Conservation (phyloP, 1,284 basidiomycete genomes). For the Rhodofomes roseus region DNA sequence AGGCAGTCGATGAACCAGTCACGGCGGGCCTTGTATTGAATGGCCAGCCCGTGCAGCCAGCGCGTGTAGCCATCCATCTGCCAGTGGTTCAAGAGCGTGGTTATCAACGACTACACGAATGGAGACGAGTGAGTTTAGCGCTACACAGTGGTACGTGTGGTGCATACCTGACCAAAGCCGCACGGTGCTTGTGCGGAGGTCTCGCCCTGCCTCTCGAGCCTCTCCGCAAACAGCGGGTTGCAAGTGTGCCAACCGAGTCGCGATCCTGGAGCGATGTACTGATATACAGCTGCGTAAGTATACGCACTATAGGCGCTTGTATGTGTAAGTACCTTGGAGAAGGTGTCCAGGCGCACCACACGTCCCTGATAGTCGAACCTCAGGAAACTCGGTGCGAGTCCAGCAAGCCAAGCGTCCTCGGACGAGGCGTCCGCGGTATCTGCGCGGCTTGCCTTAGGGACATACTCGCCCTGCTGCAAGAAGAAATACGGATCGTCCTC, state of each 20-base stretch:
- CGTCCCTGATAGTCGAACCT: slow-evolving; percentile 74
- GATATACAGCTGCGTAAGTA: neutral
- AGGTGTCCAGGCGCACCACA: slow-evolving; percentile 76
- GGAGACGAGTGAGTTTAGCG: no score
- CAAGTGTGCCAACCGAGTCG: slow-evolving; percentile 81
- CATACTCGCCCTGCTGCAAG: slow-evolving; percentile 58
- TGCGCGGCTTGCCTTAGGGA: slow-evolving; percentile 40
- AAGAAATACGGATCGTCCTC: slow-evolving; percentile 87
- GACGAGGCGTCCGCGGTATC: slow-evolving; percentile 15
- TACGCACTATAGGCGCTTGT: neutral
- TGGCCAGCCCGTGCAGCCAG: slow-evolving; percentile 67
- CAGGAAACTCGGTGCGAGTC: slow-evolving; percentile 67
- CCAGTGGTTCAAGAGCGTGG: slow-evolving; percentile 65
- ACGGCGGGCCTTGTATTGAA: slow-evolving; percentile 54
- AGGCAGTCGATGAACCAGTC: slow-evolving; percentile 59
- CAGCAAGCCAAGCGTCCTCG: slow-evolving; percentile 45
- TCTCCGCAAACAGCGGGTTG: slow-evolving; percentile 66
- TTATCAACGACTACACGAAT: slow-evolving; percentile 52
- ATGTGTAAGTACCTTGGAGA: slow-evolving; percentile 58
- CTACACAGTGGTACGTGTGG: neutral
- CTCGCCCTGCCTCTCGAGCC: slow-evolving; percentile 74
- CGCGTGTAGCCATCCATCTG: slow-evolving; percentile 68
- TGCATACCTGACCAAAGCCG: slow-evolving; percentile 61
- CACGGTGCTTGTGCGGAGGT: slow-evolving; percentile 69
- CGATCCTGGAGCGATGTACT: slow-evolving; percentile 74